Percentiles rank a stretch among this genome's conserved stretches.
Evolutionary conservation across 2,329 filamentous ascomycete species (phyloP).

Genomic region (Tolypocladium pustulatum): DNA sequence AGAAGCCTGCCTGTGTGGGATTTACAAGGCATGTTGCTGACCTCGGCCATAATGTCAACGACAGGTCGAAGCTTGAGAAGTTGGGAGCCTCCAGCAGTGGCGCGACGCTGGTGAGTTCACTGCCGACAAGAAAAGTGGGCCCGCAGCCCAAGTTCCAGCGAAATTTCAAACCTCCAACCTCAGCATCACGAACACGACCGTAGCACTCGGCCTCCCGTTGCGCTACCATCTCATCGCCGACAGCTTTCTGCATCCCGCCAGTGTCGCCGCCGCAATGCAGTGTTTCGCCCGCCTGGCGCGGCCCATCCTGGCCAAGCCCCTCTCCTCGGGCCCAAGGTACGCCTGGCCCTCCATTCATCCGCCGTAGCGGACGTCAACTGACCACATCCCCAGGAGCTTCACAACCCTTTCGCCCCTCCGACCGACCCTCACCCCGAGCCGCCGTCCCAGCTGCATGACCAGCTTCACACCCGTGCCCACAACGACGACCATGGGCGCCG

Average conservation of each 20-base stretch:
- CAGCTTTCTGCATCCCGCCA: background rate
- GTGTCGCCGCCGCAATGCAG: slow-evolving; percentile 7
- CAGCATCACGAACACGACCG: background rate
- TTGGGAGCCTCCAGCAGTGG: no score
- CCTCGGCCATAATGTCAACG: background rate
- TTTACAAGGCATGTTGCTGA: background rate
- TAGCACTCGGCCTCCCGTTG: background rate
- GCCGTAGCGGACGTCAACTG: background rate
- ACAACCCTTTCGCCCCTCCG: slow-evolving; percentile 40
- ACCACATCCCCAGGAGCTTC: slow-evolving; percentile 26
- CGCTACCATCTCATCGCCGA: background rate
- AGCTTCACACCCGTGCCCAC: slow-evolving; percentile 17
- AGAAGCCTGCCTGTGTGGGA: background rate
- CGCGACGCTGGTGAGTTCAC: background rate
- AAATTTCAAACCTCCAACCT: background rate
- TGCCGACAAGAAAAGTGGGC: background rate
- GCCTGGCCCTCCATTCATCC: background rate
- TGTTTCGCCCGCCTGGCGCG: slow-evolving; percentile 20
- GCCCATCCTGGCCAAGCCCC: slow-evolving; percentile 13
- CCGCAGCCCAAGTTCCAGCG: background rate
- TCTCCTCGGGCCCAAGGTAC: slow-evolving; percentile 15
- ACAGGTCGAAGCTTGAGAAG: background rate
- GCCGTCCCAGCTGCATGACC: slow-evolving; percentile 19
- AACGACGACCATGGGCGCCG: slow-evolving; percentile 3
- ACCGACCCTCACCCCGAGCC: slow-evolving; percentile 28